These are phyloP conservation scores for Russula griseocarnosa DNA, from an alignment of 768 basidiomycete genomes.

Conservation along the genomic window DNA sequence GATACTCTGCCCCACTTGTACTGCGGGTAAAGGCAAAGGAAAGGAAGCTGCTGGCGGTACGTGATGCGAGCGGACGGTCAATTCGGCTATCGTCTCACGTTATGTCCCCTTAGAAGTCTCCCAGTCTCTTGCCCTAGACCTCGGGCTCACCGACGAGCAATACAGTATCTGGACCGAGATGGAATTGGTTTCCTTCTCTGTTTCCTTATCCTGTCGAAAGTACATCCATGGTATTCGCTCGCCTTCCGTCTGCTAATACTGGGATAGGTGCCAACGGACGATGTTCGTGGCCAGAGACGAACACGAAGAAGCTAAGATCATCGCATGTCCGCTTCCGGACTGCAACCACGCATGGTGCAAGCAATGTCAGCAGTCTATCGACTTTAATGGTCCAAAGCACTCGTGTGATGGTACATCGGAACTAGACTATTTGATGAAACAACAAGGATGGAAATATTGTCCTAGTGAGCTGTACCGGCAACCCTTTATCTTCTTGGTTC, in stretches of 20 bases:
- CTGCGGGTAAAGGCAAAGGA: conserved; percentile 31
- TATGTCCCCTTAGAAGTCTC: conserved; percentile 35
- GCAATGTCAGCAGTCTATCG: conserved; percentile 33
- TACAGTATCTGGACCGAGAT: conserved; percentile 45
- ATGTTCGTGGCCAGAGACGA: conserved; percentile 34
- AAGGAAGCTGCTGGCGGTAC: conserved; percentile 35
- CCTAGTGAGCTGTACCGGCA: conserved; percentile 29
- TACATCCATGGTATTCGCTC: conserved; percentile 22
- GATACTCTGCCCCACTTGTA: conserved; percentile 58
- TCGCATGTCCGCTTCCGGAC: conserved; percentile 33
- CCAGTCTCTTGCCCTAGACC: conserved; percentile 40
- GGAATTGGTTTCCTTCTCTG: conserved; percentile 43
- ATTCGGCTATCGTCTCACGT: neutral
- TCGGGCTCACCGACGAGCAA: conserved; percentile 46
- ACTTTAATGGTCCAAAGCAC: conserved; percentile 27
- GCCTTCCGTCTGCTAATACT: neutral
- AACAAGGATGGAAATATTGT: conserved; percentile 37
- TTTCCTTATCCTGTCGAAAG: conserved; percentile 50
- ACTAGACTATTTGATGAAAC: conserved; percentile 32
- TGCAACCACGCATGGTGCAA: conserved; percentile 37
- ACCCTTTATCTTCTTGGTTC: neutral
- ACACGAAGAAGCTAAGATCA: conserved; percentile 27
- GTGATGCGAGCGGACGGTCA: conserved; percentile 8
- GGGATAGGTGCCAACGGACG: conserved; percentile 28
- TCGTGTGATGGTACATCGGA: conserved; percentile 38